phyloP scores from a whole-genome alignment of 2,329 filamentous ascomycete genomes.

The Exophiala oligosperma region DNA sequence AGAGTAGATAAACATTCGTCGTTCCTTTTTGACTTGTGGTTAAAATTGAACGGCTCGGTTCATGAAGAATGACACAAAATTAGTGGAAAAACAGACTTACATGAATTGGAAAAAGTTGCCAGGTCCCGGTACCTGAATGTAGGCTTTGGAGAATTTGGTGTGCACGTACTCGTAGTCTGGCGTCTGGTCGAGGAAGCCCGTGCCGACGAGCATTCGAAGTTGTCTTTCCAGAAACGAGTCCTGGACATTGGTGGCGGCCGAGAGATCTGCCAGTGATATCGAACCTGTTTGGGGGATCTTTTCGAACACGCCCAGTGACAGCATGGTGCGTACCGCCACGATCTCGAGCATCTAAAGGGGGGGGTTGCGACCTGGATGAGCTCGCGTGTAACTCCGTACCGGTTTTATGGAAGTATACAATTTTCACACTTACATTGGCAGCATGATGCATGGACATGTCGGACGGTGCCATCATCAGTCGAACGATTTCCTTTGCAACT shows the following conservation, averaged over 20 bases:
- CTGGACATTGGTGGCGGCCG: constrained; percentile 8
- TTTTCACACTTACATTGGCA: constrained; percentile 6
- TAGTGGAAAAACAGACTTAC: background rate
- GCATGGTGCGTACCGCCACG: constrained; percentile 25
- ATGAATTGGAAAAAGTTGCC: constrained; percentile 20
- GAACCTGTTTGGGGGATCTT: constrained; percentile 27
- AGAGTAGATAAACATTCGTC: constrained; percentile 10
- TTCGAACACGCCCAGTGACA: constrained; percentile 28
- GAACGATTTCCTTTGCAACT: constrained; percentile 14
- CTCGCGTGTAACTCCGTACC: background rate
- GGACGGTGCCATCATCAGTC: constrained; percentile 13
- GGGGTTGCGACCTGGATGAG: background rate
- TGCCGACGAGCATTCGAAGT: constrained; percentile 15
- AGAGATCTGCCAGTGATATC: constrained; percentile 13
- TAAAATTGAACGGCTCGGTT: background rate
- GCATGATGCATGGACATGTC: constrained; percentile 15
- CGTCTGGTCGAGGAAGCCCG: constrained; percentile 16
- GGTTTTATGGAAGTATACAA: background rate
- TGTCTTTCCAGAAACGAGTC: constrained; percentile 19
- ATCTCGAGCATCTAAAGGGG: constrained; percentile 23
- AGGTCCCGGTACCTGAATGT: constrained; percentile 11
- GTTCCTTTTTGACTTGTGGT: background rate
- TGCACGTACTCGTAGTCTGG: constrained; percentile 11
- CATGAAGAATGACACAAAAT: background rate
- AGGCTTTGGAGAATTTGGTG: constrained; percentile 18